Percentiles rank a stretch among this genome's conserved stretches.
Evolutionary conservation across 495 filamentous ascomycete genomes (phyloP).

Genomic region (Podospora tetraspora): DNA sequence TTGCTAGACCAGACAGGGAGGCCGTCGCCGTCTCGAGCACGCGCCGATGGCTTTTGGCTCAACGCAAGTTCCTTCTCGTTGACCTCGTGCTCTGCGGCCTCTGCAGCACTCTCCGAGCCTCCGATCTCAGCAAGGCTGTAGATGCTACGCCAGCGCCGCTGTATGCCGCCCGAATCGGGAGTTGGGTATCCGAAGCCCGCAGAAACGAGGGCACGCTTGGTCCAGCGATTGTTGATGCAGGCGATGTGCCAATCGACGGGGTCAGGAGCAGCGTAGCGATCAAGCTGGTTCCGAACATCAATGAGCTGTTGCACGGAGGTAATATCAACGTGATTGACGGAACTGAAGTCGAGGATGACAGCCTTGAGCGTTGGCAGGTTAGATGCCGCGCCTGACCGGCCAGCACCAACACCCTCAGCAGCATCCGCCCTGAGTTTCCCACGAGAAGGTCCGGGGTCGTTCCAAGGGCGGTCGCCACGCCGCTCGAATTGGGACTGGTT

Average conservation of each 20-base stretch:
- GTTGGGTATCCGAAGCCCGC: conserved; percentile 87
- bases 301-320: conserved; percentile 93
- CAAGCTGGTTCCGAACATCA: conserved; percentile 95
- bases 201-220: conserved; percentile 86
- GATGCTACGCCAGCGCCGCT: conserved; percentile 86
- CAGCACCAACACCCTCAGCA: conserved; percentile 28
- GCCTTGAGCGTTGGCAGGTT: conserved; percentile 76
- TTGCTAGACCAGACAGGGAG: background rate
- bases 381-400: conserved; percentile 41
- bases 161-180: conserved; percentile 44
- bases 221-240: conserved; percentile 94
- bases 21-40: background rate
- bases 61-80: conserved; percentile 51
- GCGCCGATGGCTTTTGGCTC: background rate
- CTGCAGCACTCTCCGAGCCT: conserved; percentile 62
- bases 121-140: conserved; percentile 91
- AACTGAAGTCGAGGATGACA: conserved; percentile 90
- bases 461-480: conserved; percentile 89
- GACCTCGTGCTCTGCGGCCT: conserved; percentile 44
- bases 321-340: conserved; percentile 93
- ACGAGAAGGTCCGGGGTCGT: conserved; percentile 73
- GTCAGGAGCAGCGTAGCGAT: conserved; percentile 77
- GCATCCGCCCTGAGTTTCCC: conserved; percentile 32
- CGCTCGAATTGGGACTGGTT: conserved; percentile 57
- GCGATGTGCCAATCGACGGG: conserved; percentile 95